These are phyloP conservation scores for Sisymbrium irio DNA, from an alignment of 345 rosid genomes.

Conservation along the genomic window DNA sequence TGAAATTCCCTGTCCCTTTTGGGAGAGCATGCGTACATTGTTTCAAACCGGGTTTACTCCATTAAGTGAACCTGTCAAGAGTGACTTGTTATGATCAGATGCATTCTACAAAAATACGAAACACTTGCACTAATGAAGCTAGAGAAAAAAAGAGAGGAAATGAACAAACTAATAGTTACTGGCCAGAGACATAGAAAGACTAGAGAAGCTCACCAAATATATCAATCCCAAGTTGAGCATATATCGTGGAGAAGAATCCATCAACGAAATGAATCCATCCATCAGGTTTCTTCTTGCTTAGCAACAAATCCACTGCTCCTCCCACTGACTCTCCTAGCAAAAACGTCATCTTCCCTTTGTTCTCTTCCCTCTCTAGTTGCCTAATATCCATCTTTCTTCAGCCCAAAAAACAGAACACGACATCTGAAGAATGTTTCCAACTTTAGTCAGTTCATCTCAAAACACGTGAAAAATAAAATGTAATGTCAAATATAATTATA, in stretches of 20 bases:
- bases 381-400: neutral
- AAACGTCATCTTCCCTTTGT: conserved; percentile 58
- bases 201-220: conserved; percentile 65
- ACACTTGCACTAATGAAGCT: no score
- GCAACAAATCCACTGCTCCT: conserved; percentile 66
- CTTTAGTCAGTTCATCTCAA: neutral
- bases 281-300: conserved; percentile 74
- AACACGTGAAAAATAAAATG: neutral
- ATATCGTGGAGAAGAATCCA: conserved; percentile 96
- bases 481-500: no score
- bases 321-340: conserved; percentile 93
- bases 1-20: no score
- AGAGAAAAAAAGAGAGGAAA: no score
- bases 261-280: conserved; percentile 99
- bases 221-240: conserved; percentile 87
- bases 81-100: no score
- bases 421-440: neutral
- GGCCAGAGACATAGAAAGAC: neutral
- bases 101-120: no score
- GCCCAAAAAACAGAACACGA: neutral
- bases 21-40: no score
- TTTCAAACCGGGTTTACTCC: no score
- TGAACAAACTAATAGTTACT: neutral
- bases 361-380: conserved; percentile 60
- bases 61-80: no score